Evolutionary conservation across 2,329 filamentous ascomycete genomes (phyloP).

Genomic region (Diaporthe amygdali): DNA sequence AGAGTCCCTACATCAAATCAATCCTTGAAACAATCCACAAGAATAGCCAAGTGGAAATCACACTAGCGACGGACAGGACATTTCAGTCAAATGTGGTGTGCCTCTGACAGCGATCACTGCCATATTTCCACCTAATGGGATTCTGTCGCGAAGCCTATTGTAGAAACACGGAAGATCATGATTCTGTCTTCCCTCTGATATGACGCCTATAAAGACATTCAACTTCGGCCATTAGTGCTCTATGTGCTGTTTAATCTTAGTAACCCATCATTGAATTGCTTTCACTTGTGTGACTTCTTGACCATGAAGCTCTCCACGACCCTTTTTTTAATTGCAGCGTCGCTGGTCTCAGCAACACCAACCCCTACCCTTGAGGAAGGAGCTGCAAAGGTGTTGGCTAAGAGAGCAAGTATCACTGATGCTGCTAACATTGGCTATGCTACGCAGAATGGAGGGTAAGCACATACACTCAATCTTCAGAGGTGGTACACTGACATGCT

Average conservation of each 20-base stretch:
- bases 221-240: background rate
- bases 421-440: slow-evolving; percentile 47
- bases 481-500: background rate
- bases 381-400: slow-evolving; percentile 21
- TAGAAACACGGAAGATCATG: background rate
- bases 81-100: background rate
- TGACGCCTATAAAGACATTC: background rate
- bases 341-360: slow-evolving; percentile 10
- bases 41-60: background rate
- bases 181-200: background rate
- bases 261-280: background rate
- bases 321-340: background rate
- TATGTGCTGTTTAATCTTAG: background rate
- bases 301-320: background rate
- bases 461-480: background rate
- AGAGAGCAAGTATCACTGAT: slow-evolving; percentile 29
- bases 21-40: background rate
- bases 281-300: background rate
- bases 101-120: background rate
- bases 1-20: background rate
- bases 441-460: slow-evolving; percentile 47
- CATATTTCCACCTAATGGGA: background rate
- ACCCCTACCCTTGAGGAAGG: slow-evolving; percentile 24
- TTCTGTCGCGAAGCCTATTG: background rate
- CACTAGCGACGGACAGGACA: background rate